Evolutionary conservation across 768 basidiomycete genomes (phyloP).

Genomic region (Sarcomyxa edulis): DNA sequence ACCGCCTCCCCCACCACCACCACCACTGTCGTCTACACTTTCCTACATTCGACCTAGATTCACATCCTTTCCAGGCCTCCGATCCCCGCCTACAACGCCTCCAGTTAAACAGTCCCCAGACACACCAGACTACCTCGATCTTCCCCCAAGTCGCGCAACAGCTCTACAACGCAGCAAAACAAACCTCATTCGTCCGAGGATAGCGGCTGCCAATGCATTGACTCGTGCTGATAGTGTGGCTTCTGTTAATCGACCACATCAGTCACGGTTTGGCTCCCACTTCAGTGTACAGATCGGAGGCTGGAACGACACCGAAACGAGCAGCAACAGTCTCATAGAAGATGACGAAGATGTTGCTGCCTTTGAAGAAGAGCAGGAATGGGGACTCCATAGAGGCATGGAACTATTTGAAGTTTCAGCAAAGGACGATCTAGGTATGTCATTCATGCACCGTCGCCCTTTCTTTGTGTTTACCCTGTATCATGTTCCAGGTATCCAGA

Average conservation of each 20-base stretch:
- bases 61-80: constrained; percentile 62
- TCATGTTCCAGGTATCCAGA: constrained; percentile 59
- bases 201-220: constrained; percentile 34
- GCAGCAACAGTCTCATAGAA: constrained; percentile 61
- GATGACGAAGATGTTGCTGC: constrained; percentile 60
- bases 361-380: constrained; percentile 48
- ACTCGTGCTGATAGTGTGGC: constrained; percentile 41
- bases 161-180: constrained; percentile 51
- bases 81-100: constrained; percentile 54
- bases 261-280: constrained; percentile 52
- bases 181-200: constrained; percentile 36
- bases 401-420: constrained; percentile 89
- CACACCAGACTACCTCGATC: constrained; percentile 59
- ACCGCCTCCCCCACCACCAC: constrained; percentile 60
- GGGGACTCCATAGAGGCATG: constrained; percentile 80
- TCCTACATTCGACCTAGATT: constrained; percentile 78
- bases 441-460: constrained; percentile 6
- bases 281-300: constrained; percentile 45
- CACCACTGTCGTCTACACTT: constrained; percentile 57
- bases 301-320: constrained; percentile 54
- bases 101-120: constrained; percentile 46
- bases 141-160: constrained; percentile 46
- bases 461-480: constrained; percentile 3
- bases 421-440: constrained; percentile 78
- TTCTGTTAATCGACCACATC: constrained; percentile 37